Evolutionary conservation across 2,329 filamentous ascomycete species (phyloP), one percentile per base, ranked within the genome.

Genomic region (Phyllosticta citribraziliensis): DNA sequence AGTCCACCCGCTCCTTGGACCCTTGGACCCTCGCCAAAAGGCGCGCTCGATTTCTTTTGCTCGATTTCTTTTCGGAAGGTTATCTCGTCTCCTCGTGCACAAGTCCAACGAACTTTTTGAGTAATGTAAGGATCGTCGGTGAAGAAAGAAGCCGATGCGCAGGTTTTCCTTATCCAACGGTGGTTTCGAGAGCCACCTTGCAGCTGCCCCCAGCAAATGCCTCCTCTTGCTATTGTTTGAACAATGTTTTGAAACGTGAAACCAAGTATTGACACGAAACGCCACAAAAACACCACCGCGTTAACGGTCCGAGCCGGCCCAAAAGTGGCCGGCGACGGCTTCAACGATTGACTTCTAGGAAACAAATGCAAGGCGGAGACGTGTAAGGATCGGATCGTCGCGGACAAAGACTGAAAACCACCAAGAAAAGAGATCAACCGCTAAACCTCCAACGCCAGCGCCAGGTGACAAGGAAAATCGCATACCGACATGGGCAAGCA

Each of bases 401-500:
- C 55, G 56, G 50, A 54, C 30, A 61, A 61, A 57, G 51, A 24
- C 50, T 40, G 11, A 19, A 20, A 30, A 14, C 22, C 19, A 22
- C 14, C 52, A 47, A 24, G 33, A 22, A 30, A 60, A 60, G 14
- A 47, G 14, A 56, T 52, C 53, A 52, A 60, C 53, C 58, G 58
- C 58, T 60, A 56, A 47, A 55, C 58, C 58, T 53, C 58, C 58
- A 60, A 60, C 58, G 58, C 58, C 57, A 40, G 57, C 35, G 57
- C 57, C 58, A 56, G 58, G 12, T 50, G 35, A 61, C 17, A 51
- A 47, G 24, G 50, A 52, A 61, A 50, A 51, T 57, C 30, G 55
- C 59, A 40, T 20, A 19, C 25, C 22, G 52, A 56, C 19, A 52
- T 56, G 33, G n/a, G 50, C 22, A 51, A 24, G 8, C 47, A 20